Evolutionary conservation across 2,329 filamentous ascomycete genomes (phyloP).

Genomic region (Epichloe uncinata): DNA sequence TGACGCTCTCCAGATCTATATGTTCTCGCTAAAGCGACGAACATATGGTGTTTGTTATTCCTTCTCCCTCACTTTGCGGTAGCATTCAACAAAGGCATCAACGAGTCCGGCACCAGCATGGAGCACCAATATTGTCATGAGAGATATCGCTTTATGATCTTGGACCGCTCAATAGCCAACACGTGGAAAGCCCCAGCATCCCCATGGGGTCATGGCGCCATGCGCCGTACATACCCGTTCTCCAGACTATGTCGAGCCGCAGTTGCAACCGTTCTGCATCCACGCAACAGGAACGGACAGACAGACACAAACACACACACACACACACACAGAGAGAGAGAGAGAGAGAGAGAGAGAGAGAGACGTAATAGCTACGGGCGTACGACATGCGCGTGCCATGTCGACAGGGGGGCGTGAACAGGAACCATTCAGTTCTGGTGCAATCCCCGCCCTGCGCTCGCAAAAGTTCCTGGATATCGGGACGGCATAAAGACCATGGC

Average conservation of each 20-base stretch:
- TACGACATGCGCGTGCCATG: not conserved
- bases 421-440: constrained; percentile 6
- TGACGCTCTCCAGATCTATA: no score
- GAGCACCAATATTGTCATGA: not conserved
- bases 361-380: no score
- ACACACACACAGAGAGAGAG: no score
- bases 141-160: not conserved
- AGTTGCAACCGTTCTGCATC: not conserved
- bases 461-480: constrained; percentile 12
- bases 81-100: no score
- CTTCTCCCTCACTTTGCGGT: no score
- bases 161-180: constrained; percentile 1
- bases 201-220: constrained; percentile 8
- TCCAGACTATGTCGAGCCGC: not conserved
- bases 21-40: no score
- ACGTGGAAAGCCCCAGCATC: constrained; percentile 6
- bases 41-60: no score
- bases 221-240: not conserved
- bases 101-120: no score
- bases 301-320: no score
- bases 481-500: not conserved
- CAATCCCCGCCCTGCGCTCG: constrained; percentile 8
- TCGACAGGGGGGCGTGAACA: constrained; percentile 3
- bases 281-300: no score
- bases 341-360: no score